Evolutionary conservation across 2,329 filamentous ascomycete genomes (phyloP).

Genomic region (Pseudocercospora vitis): DNA sequence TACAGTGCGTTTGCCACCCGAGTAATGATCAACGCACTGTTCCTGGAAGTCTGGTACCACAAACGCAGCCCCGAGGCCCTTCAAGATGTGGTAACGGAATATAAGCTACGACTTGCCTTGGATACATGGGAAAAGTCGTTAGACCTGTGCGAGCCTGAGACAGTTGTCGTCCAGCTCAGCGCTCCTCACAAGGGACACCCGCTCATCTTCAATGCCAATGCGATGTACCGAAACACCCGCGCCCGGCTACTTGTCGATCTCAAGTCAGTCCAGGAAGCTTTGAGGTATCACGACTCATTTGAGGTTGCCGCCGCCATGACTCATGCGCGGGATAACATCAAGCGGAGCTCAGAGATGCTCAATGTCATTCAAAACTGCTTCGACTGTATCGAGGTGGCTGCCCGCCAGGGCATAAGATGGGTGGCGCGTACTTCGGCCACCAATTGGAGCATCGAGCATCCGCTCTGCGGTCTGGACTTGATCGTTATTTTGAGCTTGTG

Average conservation of each 20-base stretch:
- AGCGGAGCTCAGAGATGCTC: conserved; percentile 95
- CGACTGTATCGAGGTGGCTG: conserved; percentile 94
- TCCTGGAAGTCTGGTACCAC: conserved; percentile 98
- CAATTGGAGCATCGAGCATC: conserved; percentile 98
- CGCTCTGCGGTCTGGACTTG: conserved; percentile 90
- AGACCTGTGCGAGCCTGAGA: conserved; percentile 88
- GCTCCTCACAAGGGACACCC: conserved; percentile 95
- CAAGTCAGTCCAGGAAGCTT: conserved; percentile 91
- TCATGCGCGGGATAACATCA: conserved; percentile 86
- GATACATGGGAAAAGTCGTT: conserved; percentile 99
- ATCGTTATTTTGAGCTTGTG: conserved; percentile 97
- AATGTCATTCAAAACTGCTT: conserved; percentile 98
- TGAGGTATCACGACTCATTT: conserved; percentile 95
- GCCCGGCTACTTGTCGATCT: conserved; percentile 91
- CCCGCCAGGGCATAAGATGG: conserved; percentile 92
- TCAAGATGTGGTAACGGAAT: conserved; percentile 96
- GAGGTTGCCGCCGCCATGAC: conserved; percentile 98
- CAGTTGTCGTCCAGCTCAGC: conserved; percentile 81
- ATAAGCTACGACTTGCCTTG: conserved; percentile 90
- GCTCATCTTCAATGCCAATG: conserved; percentile 96
- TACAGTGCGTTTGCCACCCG: conserved; percentile 97
- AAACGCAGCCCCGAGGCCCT: conserved; percentile 97
- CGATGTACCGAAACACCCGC: conserved; percentile 91
- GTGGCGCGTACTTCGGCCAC: conserved; percentile 96
- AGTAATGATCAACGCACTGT: conserved; percentile 98